phyloP scores from a whole-genome alignment of 345 rosid genomes.

The Eucalyptus melliodora region DNA sequence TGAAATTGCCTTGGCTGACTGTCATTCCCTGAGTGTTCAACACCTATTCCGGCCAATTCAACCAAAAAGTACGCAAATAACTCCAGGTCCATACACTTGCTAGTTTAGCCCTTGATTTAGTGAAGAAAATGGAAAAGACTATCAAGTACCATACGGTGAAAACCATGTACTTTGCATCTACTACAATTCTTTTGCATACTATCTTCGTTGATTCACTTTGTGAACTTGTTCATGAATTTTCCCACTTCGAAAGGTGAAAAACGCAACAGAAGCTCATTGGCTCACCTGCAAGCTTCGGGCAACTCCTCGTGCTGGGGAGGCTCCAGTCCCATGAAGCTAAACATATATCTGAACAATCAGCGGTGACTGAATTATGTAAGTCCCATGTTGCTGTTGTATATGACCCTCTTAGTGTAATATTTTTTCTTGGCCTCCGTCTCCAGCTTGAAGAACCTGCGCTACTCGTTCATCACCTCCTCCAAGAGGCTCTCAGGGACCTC shows the following conservation, averaged over 20 bases:
- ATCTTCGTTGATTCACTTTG: accelerated
- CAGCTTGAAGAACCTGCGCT: too few species aligned
- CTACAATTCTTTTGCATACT: neutral
- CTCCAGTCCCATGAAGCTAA: too few species aligned
- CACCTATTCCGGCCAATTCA: neutral
- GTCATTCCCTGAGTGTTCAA: neutral
- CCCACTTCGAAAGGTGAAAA: neutral
- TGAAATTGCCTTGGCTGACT: neutral
- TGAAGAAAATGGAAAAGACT: neutral
- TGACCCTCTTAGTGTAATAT: too few species aligned
- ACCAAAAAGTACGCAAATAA: neutral
- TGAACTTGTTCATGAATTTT: neutral
- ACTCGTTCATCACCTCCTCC: too few species aligned
- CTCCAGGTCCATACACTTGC: too few species aligned
- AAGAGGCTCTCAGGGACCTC: too few species aligned
- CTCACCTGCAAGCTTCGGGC: too few species aligned
- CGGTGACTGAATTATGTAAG: neutral
- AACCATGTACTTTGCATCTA: neutral
- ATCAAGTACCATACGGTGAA: neutral
- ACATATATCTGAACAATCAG: neutral
- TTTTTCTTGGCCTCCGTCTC: too few species aligned
- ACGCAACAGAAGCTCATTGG: neutral
- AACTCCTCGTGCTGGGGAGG: too few species aligned
- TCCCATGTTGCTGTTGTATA: too few species aligned
- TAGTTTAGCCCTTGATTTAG: too few species aligned